A percentile compares a stretch with the other conserved stretches of the same genome.
These are phyloP conservation scores for Saccharomycopsis phalli DNA, from an alignment of 1,139 yeast species.

Conservation along the genomic window DNA sequence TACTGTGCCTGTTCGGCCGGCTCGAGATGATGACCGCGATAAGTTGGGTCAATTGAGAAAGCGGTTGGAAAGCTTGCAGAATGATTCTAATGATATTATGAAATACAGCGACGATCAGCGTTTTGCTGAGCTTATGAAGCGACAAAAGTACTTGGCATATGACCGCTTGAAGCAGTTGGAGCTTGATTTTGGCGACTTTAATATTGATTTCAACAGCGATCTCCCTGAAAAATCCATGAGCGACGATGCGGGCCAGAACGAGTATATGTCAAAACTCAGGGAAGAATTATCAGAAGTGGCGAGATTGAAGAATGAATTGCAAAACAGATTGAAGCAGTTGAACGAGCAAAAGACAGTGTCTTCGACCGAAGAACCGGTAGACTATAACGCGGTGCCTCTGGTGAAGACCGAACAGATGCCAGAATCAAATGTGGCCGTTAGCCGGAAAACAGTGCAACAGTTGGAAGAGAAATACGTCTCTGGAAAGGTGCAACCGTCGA, in stretches of 20 bases:
- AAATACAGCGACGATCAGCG: constrained; percentile 45
- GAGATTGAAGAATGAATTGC: constrained; percentile 43
- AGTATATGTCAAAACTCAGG: constrained; percentile 17
- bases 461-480: constrained; percentile 16
- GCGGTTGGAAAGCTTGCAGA: constrained; percentile 52
- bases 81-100: constrained; percentile 66
- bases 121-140: constrained; percentile 47
- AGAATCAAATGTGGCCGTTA: neutral
- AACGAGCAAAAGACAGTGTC: neutral
- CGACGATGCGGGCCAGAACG: constrained; percentile 2
- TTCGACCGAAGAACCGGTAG: too few relatives aligned
- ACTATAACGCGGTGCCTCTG: too few relatives aligned
- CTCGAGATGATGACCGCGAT: constrained; percentile 28
- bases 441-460: constrained; percentile 20
- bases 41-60: constrained; percentile 46
- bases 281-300: constrained; percentile 26
- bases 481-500: constrained; percentile 14
- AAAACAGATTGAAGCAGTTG: constrained; percentile 39
- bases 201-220: constrained; percentile 45
- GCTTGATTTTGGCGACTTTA: constrained; percentile 49
- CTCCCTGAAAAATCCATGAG: constrained; percentile 28
- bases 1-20: constrained; percentile 21
- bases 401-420: too few relatives aligned
- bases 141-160: constrained; percentile 55
- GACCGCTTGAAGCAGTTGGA: constrained; percentile 60